Base-by-base conservation (phyloP, 768 basidiomycete genomes). In the Mycena chlorophos region DNA sequence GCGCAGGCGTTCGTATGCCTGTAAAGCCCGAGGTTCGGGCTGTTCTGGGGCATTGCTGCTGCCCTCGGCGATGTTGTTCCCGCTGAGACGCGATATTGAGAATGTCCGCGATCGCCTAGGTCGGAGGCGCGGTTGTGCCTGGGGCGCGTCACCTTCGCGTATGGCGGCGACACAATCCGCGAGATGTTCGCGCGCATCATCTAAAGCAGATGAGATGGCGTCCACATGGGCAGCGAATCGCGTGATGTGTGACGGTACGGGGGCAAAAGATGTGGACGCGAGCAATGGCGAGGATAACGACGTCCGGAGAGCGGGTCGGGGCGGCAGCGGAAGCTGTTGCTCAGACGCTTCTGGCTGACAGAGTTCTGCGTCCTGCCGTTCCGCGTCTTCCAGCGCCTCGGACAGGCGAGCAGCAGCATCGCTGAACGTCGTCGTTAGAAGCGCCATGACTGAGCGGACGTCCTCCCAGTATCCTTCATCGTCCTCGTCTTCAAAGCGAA, bases 401-500 rank as follows among this genome's bases (percentile, higher is more conserved):
- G 76, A 69, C 4, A 94, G 75, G 25, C 85, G 72, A 6, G 83
- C 73, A 2, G 85, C 78, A 2, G 87, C 80, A 60, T 91, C 89
- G 2, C 76, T 75, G 29, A 93, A 75, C 8, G 88, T 79, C 37
- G 77, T 84, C 6, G 86, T 87, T 56, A 93, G 69, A 13, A 93
- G 67, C 13, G 75, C 76, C 77, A 91, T 86, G 47, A 94, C 83
- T 25, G 85, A 83, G 14, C 87, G 79, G 26, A 89, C 89, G 62
- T 92, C 86, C 62, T 92, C 91, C 91, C 91, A 94, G 62, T 94
- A 94, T 4, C 78, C 75, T 49, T 86, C 85, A 58, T 89, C 88
- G 29, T 86, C 88, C 46, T 82, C 83, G 43, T 86, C 85, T 39
- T 60, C 65, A 65, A 94, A 94, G 2, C 91, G 79, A 47, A 94